Evolutionary conservation across 768 basidiomycete genomes (phyloP), one percentile per base, ranked within the genome.

Genomic region (Hygrocybe punicea): DNA sequence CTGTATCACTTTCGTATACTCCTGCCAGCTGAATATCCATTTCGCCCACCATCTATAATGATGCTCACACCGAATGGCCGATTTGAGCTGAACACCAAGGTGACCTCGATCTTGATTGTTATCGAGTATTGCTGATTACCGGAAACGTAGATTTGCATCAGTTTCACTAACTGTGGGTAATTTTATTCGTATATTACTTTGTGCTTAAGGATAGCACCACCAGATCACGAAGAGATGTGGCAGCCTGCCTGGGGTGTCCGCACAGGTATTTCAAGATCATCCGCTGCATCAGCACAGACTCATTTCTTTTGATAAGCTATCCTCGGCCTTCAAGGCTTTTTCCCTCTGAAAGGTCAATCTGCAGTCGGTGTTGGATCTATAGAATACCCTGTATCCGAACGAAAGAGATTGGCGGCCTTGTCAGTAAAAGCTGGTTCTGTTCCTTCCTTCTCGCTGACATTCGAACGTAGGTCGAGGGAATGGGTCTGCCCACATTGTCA

Each of bases 201-300:
- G 48, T 47, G 25, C 44, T 35, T 42, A 33, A 36, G 39, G 50
- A 8, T 25, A n/a, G 42, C 11, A 4, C 37, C 39, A 57, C 40
- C 64, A 92, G 89, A 96, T 77, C 94, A 98, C 62, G 92, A 94
- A 71, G 96, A 98, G 63, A 79, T 91, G 33, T 98, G 96, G 96
- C 94, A 98, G 71, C 96, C 96, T 36, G 93, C 93, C 23, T 98
- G 96, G 96, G 96, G 96, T 55, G 91, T 98, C 17, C 83, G 96
- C 60, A 98, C 95, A 55, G 94, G 90, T 89, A 57, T 59, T 79
- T 56, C 46, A 19, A 6, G 48, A 23, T 40, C 1, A 16, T 16
- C n/a, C 65, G 45, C 49, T 39, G 11, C 21, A 50, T 3, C 47
- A 48, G 5, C 42, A 11, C 21, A 19, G 2, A 16, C 57, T 56